Percentiles rank a stretch among this genome's conserved stretches.
Evolutionary conservation across 176 grass and related monocot genomes (phyloP).

Genomic region (Carex myosuroides): DNA sequence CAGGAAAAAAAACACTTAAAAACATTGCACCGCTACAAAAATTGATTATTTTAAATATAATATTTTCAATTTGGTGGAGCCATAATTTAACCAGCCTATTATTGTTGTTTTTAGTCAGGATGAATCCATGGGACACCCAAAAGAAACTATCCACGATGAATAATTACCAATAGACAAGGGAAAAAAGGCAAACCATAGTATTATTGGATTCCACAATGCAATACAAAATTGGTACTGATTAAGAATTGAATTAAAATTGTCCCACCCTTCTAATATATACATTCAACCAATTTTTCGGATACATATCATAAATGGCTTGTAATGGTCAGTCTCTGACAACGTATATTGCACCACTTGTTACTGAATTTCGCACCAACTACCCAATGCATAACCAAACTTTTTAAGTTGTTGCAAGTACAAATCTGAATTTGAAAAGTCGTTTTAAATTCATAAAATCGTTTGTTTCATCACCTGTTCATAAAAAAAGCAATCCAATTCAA

Average conservation of each 20-base stretch:
- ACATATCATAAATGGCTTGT: conserved; percentile 9
- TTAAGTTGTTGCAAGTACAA: not conserved
- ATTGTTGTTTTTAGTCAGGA: not conserved
- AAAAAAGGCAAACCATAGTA: not conserved
- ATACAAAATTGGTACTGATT: conserved; percentile 20
- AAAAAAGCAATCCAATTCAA: not conserved
- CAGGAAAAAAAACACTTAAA: not conserved
- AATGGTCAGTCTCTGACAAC: not conserved
- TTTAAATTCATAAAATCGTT: not conserved
- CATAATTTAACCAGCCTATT: not conserved
- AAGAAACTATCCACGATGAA: not conserved
- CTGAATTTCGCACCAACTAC: not conserved
- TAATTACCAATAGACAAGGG: not conserved
- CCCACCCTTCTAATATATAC: conserved; percentile 17
- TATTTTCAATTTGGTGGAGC: not conserved
- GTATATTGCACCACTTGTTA: not conserved
- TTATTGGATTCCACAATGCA: conserved; percentile 10
- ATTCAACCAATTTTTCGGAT: not conserved
- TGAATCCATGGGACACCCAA: not conserved
- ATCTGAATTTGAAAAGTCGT: not conserved
- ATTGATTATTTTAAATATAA: not conserved
- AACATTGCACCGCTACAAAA: not conserved
- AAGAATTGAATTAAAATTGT: conserved; percentile 7
- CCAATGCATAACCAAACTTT: not conserved
- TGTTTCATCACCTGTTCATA: not conserved